These are phyloP conservation scores for Acrasis kona DNA, from an alignment of 78 protist species.

Conservation along the genomic window DNA sequence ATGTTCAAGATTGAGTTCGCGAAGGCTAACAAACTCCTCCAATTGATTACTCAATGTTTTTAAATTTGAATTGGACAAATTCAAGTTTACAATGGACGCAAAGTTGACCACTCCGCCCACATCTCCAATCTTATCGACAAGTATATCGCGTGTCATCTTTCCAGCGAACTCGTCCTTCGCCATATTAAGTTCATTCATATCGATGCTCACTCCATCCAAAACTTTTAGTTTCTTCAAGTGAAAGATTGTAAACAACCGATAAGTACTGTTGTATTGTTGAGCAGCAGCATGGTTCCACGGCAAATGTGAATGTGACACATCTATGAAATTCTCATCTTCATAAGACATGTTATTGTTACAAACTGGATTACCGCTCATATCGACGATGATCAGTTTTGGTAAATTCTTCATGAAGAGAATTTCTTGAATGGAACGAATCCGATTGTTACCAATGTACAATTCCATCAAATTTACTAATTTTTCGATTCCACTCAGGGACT, in stretches of 20 bases:
- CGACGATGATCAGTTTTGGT: conserved; percentile 46
- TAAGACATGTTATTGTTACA: too few species aligned
- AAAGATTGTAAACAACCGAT: conserved; percentile 26
- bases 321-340: too few species aligned
- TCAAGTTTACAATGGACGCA: neutral
- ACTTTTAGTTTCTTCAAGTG: conserved; percentile 39
- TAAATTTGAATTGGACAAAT: neutral
- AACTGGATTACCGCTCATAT: conserved; percentile 32
- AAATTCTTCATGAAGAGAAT: neutral
- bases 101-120: neutral
- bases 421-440: neutral
- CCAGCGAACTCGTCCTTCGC: conserved; percentile 20
- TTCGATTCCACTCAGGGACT: conserved; percentile 1
- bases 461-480: conserved; percentile 18
- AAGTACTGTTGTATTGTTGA: too few species aligned
- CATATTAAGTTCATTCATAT: neutral
- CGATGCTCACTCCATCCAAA: conserved; percentile 46
- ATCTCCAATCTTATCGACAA: conserved; percentile 14
- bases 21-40: conserved; percentile 9
- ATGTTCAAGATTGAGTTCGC: conserved; percentile 25
- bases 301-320: too few species aligned
- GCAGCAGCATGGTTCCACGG: too few species aligned
- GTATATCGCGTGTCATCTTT: conserved; percentile 11
- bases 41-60: neutral
- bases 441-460: conserved; percentile 45